Base-by-base conservation (phyloP, 441 rosid species). In the Macaranga tanarius region DNA sequence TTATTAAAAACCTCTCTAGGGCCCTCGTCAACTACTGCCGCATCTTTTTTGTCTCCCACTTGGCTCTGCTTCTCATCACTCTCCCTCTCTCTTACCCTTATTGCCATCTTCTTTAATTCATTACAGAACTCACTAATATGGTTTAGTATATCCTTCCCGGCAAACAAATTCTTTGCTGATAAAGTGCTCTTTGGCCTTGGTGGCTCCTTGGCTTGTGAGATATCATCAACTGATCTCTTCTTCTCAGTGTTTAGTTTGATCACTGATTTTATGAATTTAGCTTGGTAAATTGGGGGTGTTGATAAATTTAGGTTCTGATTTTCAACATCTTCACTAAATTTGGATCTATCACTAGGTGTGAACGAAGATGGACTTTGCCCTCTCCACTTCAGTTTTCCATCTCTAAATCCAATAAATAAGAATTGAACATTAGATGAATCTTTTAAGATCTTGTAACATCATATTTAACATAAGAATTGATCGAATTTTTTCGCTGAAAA, bases 81-180 rank as follows among this genome's bases (percentile, higher is more conserved):
- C 74, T 88, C 94, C 73, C 86, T 84, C 77, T 86, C 96, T 79
- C 81, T 90, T 10, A 83, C 83, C 70, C 92, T 86, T 15, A 82
- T 82, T 0, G 99, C 92, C 75, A 95, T 72, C 77, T 84, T 90
- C 94, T 90, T 90, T 80, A 92, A 60, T 72, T 89, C 96, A 57
- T 79, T 84, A 80, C 96, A 91, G 58, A 95, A 92, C 47, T 95
- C 99, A 2, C 89, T 82, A 70, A 92, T 88, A 72, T 92, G 99
- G 9, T 80, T 80, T 1, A 92, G 73, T 70, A 92, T 86, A 70
- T 90, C 93, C 76, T 82, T 88, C 16, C 97, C 94, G 0, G 84
- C 89, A 60, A 92, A 92, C 73, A 92, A 80, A 75, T 91, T 92
- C 79, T 89, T 86, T 0, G 95, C 92, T 5, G 99, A 95, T 23